Conservation (phyloP, 345 rosid genomes). For the Cardamine chenopodiifolia region DNA sequence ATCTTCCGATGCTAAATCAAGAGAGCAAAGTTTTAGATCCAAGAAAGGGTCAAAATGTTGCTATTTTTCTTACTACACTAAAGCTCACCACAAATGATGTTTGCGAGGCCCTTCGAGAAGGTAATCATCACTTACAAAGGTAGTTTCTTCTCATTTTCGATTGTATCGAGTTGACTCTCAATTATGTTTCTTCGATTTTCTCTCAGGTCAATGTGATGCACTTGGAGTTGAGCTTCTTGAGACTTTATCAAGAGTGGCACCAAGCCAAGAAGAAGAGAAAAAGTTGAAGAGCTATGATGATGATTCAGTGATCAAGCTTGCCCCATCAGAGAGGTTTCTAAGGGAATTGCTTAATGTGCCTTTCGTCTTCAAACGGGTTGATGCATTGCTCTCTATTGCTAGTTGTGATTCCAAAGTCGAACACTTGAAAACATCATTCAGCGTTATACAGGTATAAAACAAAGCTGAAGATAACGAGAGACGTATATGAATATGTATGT, state of each 20-base stretch:
- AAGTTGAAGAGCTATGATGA: constrained; percentile 72
- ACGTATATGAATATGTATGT: neutral
- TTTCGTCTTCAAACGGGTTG: constrained; percentile 30
- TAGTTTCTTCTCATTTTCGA: neutral
- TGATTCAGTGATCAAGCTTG: constrained; percentile 57
- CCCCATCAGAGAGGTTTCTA: constrained; percentile 42
- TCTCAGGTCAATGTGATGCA: constrained; percentile 72
- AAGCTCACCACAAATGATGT: constrained; percentile 79
- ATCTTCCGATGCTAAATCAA: constrained; percentile 47
- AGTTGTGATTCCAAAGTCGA: constrained; percentile 15
- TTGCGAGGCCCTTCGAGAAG: constrained; percentile 72
- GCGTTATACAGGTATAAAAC: constrained; percentile 30
- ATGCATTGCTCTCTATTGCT: constrained; percentile 33
- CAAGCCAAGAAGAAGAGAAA: constrained; percentile 80
- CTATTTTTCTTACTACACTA: constrained; percentile 75
- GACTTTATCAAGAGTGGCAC: constrained; percentile 80
- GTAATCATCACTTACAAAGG: constrained; percentile 42
- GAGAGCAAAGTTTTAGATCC: constrained; percentile 81
- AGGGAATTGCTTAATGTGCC: constrained; percentile 41
- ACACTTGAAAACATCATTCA: constrained; percentile 18
- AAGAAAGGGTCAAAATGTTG: constrained; percentile 74
- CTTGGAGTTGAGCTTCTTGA: constrained; percentile 91
- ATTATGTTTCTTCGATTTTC: neutral
- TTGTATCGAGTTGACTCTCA: constrained; percentile 18
- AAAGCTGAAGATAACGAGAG: neutral